phyloP scores from a whole-genome alignment of 225 moss, liverwort and hornwort species.

The Straminergon stramineum region DNA sequence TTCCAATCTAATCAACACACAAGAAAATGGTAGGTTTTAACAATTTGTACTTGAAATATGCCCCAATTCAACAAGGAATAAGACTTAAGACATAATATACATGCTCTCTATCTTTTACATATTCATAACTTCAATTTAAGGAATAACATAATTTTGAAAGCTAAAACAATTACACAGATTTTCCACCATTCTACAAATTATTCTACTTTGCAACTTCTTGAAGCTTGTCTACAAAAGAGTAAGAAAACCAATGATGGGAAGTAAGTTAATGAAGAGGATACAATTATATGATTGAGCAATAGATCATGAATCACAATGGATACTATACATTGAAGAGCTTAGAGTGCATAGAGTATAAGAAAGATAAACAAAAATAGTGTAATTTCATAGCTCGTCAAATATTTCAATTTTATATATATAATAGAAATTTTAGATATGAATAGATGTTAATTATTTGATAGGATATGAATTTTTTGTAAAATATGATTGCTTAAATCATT shows the following conservation, averaged over 20 bases:
- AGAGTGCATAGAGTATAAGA: too few relatives aligned
- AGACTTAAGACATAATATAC: not conserved
- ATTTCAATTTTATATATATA: too few relatives aligned
- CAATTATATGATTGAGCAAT: not conserved
- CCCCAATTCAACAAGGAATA: accelerated
- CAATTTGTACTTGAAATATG: not conserved
- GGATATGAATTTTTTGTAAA: not conserved
- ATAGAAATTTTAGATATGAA: not conserved
- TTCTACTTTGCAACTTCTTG: not conserved
- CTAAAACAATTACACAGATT: not conserved
- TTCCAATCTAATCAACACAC: not conserved
- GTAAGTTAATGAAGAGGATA: not conserved
- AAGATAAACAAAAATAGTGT: not conserved
- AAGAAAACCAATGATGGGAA: not conserved
- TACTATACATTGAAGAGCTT: not conserved
- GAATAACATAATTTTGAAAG: too few relatives aligned
- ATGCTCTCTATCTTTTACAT: not conserved
- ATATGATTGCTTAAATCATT: not conserved
- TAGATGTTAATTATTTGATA: not conserved
- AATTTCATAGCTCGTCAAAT: not conserved
- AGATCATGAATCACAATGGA: accelerated
- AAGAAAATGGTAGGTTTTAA: not conserved
- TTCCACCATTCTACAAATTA: not conserved
- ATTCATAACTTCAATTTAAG: not conserved
- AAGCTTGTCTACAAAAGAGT: not conserved